Evolutionary conservation across 805 yeast genomes (phyloP).

Genomic region (Myxozyma kluyveri): DNA sequence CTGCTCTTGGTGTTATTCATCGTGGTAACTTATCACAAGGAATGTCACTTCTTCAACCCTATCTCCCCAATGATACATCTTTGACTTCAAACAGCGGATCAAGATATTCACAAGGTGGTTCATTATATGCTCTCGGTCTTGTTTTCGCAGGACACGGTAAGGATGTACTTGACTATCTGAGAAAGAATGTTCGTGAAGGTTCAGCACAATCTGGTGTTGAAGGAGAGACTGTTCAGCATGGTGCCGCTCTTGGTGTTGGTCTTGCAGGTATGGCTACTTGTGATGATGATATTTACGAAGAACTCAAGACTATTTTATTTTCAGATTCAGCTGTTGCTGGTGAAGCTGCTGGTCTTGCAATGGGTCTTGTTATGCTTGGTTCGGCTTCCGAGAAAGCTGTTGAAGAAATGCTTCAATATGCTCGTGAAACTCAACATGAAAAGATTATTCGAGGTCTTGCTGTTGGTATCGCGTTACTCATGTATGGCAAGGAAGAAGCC

Average conservation of each 20-base stretch:
- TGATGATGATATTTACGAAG: slow-evolving; percentile 70
- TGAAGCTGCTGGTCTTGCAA: slow-evolving; percentile 92
- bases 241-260: slow-evolving; percentile 93
- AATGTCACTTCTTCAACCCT: slow-evolving; percentile 78
- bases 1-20: slow-evolving; percentile 96
- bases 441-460: slow-evolving; percentile 92
- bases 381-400: slow-evolving; percentile 68
- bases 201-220: slow-evolving; percentile 44
- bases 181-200: slow-evolving; percentile 59
- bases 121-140: slow-evolving; percentile 87
- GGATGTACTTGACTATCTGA: slow-evolving; percentile 71
- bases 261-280: slow-evolving; percentile 95
- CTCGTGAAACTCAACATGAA: slow-evolving; percentile 94
- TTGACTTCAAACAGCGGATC: slow-evolving; percentile 25
- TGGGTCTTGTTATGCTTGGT: slow-evolving; percentile 95
- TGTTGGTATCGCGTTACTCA: slow-evolving; percentile 80
- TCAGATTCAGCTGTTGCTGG: slow-evolving; percentile 92
- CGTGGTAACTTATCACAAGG: slow-evolving; percentile 93
- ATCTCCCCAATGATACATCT: slow-evolving; percentile 72
- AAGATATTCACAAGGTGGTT: slow-evolving; percentile 87
- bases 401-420: slow-evolving; percentile 82
- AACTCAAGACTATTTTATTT: slow-evolving; percentile 76
- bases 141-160: slow-evolving; percentile 95
- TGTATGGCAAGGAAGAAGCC: slow-evolving; percentile 78
- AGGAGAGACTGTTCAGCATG: slow-evolving; percentile 85